Conservation (phyloP, 2,329 filamentous ascomycete species). For the Ilyonectria robusta region DNA sequence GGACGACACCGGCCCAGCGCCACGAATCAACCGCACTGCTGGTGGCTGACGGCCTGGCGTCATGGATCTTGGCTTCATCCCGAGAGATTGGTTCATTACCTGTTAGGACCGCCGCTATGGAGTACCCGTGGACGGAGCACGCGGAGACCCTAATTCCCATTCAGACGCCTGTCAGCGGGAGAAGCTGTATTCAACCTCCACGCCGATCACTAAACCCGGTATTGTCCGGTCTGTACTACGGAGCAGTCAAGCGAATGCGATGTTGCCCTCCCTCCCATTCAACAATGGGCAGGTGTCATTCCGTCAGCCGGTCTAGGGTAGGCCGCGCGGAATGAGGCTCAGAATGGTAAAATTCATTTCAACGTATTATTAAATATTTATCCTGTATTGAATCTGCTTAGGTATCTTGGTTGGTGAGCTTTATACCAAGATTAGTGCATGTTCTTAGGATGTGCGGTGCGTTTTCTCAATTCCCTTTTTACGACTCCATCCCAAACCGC, state of each 20-base stretch:
- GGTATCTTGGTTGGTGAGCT: too few species aligned
- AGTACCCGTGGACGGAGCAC: too few species aligned
- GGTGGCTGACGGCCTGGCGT: neutral
- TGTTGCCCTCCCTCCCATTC: neutral
- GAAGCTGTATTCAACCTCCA: too few species aligned
- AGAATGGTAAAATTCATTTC: neutral
- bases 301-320: neutral
- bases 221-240: too few species aligned
- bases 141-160: neutral
- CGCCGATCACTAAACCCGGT: too few species aligned
- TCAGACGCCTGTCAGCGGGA: neutral
- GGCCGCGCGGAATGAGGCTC: neutral
- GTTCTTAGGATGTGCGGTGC: too few species aligned
- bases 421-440: too few species aligned
- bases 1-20: neutral
- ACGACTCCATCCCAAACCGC: too few species aligned
- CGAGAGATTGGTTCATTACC: slow-evolving; percentile 9
- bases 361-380: neutral
- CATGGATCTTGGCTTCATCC: neutral
- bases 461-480: too few species aligned
- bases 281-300: neutral
- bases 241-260: neutral
- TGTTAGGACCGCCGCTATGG: neutral
- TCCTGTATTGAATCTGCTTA: neutral
- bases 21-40: neutral